Conservation (phyloP, 1,139 yeast genomes). For the Debaryomycetaceae sp. region DNA sequence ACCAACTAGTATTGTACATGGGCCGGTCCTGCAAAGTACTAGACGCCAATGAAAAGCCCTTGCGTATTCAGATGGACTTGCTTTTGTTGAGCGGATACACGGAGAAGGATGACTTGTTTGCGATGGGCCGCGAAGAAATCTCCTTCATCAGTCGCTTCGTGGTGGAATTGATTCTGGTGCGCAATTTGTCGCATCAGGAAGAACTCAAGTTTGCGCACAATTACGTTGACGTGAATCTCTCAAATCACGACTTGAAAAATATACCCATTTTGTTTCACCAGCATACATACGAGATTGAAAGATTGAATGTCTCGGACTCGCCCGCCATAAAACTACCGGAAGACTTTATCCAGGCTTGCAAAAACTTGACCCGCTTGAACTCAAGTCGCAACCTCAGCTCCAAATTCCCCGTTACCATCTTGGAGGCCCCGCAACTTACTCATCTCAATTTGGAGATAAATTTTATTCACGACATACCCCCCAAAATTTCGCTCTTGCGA, state of each 20-base stretch:
- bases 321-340: constrained; percentile 77
- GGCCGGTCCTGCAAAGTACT: constrained; percentile 74
- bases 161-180: constrained; percentile 59
- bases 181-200: constrained; percentile 58
- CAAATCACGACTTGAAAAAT: constrained; percentile 66
- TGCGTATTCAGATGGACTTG: constrained; percentile 65
- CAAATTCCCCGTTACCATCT: constrained; percentile 61
- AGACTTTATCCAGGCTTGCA: constrained; percentile 79
- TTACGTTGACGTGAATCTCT: constrained; percentile 65
- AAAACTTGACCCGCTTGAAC: constrained; percentile 54
- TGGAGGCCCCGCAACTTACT: constrained; percentile 59
- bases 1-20: constrained; percentile 66
- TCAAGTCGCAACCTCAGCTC: constrained; percentile 69
- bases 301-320: constrained; percentile 76
- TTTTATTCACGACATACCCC: constrained; percentile 54
- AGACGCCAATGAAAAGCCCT: constrained; percentile 65
- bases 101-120: constrained; percentile 62
- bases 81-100: constrained; percentile 72
- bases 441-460: constrained; percentile 72
- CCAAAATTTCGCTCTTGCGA: constrained; percentile 40
- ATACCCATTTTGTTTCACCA: constrained; percentile 78
- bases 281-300: constrained; percentile 72
- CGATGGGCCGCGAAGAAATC: constrained; percentile 79
- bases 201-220: constrained; percentile 55
- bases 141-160: constrained; percentile 80